These are phyloP conservation scores for Wickerhamiella musiphila DNA, from an alignment of 805 yeast species.

Conservation along the genomic window DNA sequence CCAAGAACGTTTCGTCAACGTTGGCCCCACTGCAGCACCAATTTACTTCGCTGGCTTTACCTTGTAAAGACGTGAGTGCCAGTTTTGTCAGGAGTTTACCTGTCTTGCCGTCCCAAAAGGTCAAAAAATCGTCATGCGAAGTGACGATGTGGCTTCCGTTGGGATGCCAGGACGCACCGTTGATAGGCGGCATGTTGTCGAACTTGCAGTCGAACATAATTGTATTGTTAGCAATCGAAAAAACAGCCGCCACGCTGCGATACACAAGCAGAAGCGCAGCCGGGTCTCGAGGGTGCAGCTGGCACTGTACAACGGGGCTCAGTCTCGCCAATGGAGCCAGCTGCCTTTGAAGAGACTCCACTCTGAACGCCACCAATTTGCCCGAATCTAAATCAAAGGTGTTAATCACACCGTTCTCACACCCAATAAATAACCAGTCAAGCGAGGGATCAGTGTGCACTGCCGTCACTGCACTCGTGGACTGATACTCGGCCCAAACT, in stretches of 20 bases:
- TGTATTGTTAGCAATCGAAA: conserved; percentile 43
- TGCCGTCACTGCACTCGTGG: conserved; percentile 51
- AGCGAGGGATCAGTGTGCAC: conserved; percentile 69
- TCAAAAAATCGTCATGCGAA: conserved; percentile 63
- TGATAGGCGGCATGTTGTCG: conserved; percentile 27
- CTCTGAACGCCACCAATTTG: conserved; percentile 39
- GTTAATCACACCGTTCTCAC: conserved; percentile 52
- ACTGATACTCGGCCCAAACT: conserved; percentile 39
- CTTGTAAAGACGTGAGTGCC: no score
- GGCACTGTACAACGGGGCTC: conserved; percentile 49
- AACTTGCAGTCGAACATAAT: conserved; percentile 34
- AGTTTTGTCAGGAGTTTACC: conserved; percentile 32
- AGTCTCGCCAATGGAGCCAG: conserved; percentile 38
- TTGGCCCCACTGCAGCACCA: conserved; percentile 76
- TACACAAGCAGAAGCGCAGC: conserved; percentile 65
- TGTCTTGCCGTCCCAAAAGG: conserved; percentile 80
- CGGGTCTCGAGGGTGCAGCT: conserved; percentile 80
- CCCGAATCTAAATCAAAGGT: conserved; percentile 76
- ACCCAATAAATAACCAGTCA: conserved; percentile 74
- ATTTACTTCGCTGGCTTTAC: no score
- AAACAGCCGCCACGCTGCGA: conserved; percentile 47
- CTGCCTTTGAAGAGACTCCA: conserved; percentile 50
- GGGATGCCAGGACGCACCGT: conserved; percentile 67
- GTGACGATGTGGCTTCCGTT: conserved; percentile 75
- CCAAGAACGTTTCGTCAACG: conserved; percentile 63